Evolutionary conservation across 2,329 filamentous ascomycete genomes (phyloP), one percentile per base, ranked within the genome.

Genomic region (Sclerotiophoma versabilis): DNA sequence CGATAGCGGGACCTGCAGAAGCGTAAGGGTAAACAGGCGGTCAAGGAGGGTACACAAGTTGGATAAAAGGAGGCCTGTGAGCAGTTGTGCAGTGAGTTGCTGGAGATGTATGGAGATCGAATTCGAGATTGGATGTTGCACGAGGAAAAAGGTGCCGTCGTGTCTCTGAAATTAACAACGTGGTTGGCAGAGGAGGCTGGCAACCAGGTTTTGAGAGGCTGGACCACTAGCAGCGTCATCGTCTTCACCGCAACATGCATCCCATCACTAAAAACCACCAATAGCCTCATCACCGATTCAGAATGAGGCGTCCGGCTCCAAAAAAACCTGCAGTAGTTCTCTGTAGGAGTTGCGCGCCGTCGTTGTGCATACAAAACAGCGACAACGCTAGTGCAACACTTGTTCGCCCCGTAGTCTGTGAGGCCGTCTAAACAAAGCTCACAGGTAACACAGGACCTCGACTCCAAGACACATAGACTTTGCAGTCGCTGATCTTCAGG

Each of bases 201-300:
- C 22, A 8, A 23, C 34, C 49, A 54, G 58, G 42, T 36, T 58
- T 62, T 54, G 61, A 58, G 61, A 58, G 57, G 63, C 62, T 65
- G 60, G 60, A 34, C 41, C 41, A 44, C 41, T 23, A 14, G 25
- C 54, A 55, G 49, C 49, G 58, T 62, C 63, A 66, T 53, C 49
- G 20, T 20, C 37, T 58, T 59, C 64, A 67, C 64, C 64, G 64
- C 64, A 64, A 62, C 57, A 65, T 57, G 59, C 46, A 57, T 56
- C 53, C 42, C 30, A 49, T 60, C 45, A 50, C 62, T 61, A 53
- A 58, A 20, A 54, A 20, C 26, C 51, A 38, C 43, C 44, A 48
- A 43, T 53, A 37, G 44, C 37, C 38, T 45, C 45, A 34, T 20
- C 11, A 32, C 39, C 20, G 19, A 25, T 20, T 23, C n/a, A 44